Base-by-base conservation (phyloP, 495 filamentous ascomycete genomes). In the Daldinia vernicosa region DNA sequence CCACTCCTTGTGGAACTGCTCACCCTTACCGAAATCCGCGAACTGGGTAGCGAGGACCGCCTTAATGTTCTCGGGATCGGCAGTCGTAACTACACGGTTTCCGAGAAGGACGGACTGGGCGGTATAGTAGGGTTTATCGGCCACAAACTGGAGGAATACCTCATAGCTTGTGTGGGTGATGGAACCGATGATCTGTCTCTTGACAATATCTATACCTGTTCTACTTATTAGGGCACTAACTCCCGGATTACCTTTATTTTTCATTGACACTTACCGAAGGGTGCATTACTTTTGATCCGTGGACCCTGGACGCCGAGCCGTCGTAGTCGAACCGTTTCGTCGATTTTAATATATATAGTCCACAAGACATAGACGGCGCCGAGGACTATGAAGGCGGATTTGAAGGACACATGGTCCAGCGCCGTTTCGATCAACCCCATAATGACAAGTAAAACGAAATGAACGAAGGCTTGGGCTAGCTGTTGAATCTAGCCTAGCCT, bases 1-100 rank as follows among this genome's bases (percentile, higher is more conserved):
- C 90, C 91, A 94, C 33, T 90, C 87, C 12, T 77, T 63, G 73
- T 93, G 90, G 79, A 93, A 93, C 2, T 80, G 68, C 66, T 89
- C 81, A 14, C 91, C 91, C 77, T 92, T 93, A 69, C 91, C 91
- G 71, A 88, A 92, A 77, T 92, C 88, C 22, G 76, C 70, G 65
- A 91, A 97, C 69, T 96, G 90, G 0, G 89, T 90, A 0, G 93
- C 92, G 2, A 97, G 84, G 6, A 97, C 80, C 0, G 93, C 89
- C 75, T 97, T 93, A 78, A 98, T 85, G 77, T 96, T 97, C 74
- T 94, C 90, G 0, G 92, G 93, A 47, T 94, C 90, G 26, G 81
- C 84, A 0, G 92, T 94, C 62, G 93, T 79, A 52, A 93, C 75
- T 19, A 87, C 70, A 6, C 90, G 89, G 27, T 84, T 83, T 43